These are phyloP conservation scores for Zalaria obscura DNA, from an alignment of 2,329 filamentous ascomycete genomes.

Conservation along the genomic window DNA sequence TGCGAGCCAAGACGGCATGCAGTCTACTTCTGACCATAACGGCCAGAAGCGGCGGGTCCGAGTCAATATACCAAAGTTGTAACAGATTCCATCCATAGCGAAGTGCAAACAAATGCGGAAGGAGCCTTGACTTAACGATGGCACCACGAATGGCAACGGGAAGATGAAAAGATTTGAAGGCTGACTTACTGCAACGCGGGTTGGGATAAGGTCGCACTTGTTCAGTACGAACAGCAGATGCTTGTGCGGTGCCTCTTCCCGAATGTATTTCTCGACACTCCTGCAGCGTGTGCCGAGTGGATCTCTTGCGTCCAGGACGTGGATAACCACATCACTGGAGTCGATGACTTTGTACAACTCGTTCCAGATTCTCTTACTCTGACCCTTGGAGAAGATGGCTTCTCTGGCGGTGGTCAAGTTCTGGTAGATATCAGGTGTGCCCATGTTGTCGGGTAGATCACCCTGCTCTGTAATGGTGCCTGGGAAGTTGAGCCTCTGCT, in stretches of 20 bases:
- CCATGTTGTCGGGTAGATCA: slow-evolving; percentile 12
- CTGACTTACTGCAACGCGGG: slow-evolving; percentile 79
- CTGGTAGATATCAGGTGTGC: slow-evolving; percentile 19
- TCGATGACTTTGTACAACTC: slow-evolving; percentile 87
- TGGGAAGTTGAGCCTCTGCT: slow-evolving; percentile 63
- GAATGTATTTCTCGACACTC: slow-evolving; percentile 84
- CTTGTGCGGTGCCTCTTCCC: slow-evolving; percentile 89
- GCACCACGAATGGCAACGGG: slow-evolving; percentile 26
- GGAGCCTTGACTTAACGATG: slow-evolving; percentile 87
- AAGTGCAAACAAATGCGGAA: slow-evolving; percentile 41
- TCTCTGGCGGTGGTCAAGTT: slow-evolving; percentile 32
- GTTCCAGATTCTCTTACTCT: slow-evolving; percentile 94
- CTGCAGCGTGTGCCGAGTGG: slow-evolving; percentile 80
- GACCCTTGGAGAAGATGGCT: slow-evolving; percentile 85
- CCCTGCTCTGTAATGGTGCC: slow-evolving; percentile 44
- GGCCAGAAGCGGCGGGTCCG: slow-evolving; percentile 51
- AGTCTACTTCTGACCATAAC: slow-evolving; percentile 53
- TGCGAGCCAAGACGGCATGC: slow-evolving; percentile 76
- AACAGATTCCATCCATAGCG: slow-evolving; percentile 83
- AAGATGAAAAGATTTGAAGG: slow-evolving; percentile 7
- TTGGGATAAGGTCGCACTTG: slow-evolving; percentile 87
- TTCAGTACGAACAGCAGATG: slow-evolving; percentile 83
- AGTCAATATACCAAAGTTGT: slow-evolving; percentile 96
- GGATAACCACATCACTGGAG: slow-evolving; percentile 90
- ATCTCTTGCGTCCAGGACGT: slow-evolving; percentile 81